Conservation (phyloP, 140 eudicot species). For the Ambrosia hybrid region DNA sequence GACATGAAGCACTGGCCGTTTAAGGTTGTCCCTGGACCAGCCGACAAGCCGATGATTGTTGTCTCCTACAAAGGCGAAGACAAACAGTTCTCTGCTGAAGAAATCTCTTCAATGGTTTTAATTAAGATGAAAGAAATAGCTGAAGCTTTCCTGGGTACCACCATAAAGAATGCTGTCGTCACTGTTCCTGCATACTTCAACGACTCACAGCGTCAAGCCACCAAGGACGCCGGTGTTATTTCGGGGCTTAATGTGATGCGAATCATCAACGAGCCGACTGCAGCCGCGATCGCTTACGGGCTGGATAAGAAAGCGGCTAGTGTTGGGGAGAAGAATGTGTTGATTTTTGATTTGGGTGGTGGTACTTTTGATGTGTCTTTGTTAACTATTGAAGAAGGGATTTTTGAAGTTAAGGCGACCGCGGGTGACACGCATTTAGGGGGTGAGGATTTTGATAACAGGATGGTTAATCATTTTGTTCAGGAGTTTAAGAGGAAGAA, state of each 20-base stretch:
- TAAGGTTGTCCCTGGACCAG: conserved; percentile 20
- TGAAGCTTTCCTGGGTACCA: conserved; percentile 24
- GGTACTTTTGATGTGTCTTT: conserved; percentile 30
- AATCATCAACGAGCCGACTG: conserved; percentile 30
- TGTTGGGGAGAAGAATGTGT: conserved; percentile 26
- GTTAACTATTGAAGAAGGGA: conserved; percentile 23
- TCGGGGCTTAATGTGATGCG: conserved; percentile 12
- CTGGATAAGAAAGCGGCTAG: conserved; percentile 11
- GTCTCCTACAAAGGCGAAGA: conserved; percentile 31
- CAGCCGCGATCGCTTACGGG: conserved; percentile 29
- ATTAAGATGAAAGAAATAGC: conserved; percentile 30
- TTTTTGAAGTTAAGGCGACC: conserved; percentile 16
- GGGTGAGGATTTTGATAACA: conserved; percentile 8
- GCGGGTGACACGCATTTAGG: conserved; percentile 24
- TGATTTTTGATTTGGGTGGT: conserved; percentile 23
- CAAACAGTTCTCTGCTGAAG: conserved; percentile 20
- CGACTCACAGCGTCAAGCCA: conserved; percentile 16
- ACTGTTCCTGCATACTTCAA: conserved; percentile 30
- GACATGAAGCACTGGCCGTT: conserved; percentile 26
- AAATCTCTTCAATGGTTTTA: conserved; percentile 33
- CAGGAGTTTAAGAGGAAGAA: conserved; percentile 18
- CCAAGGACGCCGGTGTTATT: conserved; percentile 17
- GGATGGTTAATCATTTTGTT: conserved; percentile 28
- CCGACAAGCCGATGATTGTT: conserved; percentile 30
- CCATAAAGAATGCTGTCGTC: conserved; percentile 25